These are phyloP conservation scores for Sphaerostilbella broomeana DNA, from an alignment of 2,329 filamentous ascomycete genomes.

Conservation along the genomic window DNA sequence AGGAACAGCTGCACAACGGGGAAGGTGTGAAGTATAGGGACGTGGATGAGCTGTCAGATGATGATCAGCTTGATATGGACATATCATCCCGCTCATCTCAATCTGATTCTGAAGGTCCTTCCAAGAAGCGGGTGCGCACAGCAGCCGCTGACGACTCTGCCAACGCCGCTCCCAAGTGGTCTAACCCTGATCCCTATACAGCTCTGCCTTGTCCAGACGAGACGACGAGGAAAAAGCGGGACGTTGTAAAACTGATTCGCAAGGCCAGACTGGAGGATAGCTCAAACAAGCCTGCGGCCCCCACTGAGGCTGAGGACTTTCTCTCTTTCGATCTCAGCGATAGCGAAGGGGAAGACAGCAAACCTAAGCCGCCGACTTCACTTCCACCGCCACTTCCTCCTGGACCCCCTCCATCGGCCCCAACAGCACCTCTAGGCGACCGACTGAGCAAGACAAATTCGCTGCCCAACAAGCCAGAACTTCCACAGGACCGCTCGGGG, in stretches of 20 bases:
- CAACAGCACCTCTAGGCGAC: not conserved
- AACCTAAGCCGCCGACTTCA: constrained; percentile 15
- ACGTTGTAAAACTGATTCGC: constrained; percentile 85
- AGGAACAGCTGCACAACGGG: constrained; percentile 41
- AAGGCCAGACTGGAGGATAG: constrained; percentile 68
- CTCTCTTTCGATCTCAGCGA: constrained; percentile 75
- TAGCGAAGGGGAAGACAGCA: constrained; percentile 36
- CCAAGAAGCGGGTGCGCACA: constrained; percentile 30
- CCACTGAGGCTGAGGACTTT: constrained; percentile 68
- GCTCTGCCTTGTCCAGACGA: constrained; percentile 76
- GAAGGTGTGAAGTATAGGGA: constrained; percentile 46
- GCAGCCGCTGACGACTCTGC: constrained; percentile 26
- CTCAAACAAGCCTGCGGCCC: constrained; percentile 40
- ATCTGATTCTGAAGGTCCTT: constrained; percentile 33
- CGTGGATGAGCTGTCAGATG: constrained; percentile 54
- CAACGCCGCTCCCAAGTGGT: constrained; percentile 69
- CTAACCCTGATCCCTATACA: constrained; percentile 92
- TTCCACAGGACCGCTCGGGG: constrained; percentile 29
- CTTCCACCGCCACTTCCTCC: constrained; percentile 19
- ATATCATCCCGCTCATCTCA: constrained; percentile 38
- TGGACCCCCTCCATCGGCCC: constrained; percentile 16
- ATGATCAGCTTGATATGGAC: constrained; percentile 59
- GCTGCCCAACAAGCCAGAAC: constrained; percentile 10
- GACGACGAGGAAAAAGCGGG: constrained; percentile 65
- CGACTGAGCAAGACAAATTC: constrained; percentile 1